phyloP scores from a whole-genome alignment of 768 basidiomycete genomes.

The Pulveroboletus sp. region DNA sequence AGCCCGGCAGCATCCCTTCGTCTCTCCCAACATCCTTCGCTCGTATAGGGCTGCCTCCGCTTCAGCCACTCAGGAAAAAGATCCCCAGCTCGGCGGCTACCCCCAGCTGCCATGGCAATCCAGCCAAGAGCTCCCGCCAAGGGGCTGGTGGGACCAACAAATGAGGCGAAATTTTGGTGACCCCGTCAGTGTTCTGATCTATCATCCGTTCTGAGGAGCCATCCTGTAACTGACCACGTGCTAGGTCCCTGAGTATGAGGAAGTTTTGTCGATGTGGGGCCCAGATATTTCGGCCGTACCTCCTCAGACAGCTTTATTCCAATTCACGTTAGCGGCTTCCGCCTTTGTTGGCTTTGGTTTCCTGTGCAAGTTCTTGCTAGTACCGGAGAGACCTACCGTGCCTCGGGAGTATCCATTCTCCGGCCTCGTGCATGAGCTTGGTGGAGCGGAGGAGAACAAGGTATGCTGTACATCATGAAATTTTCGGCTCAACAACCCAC shows the following conservation, averaged over 20 bases:
- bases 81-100: slow-evolving; percentile 71
- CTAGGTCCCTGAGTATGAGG: slow-evolving; percentile 77
- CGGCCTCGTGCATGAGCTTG: slow-evolving; percentile 73
- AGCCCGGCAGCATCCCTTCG: background rate
- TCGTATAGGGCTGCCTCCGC: slow-evolving; percentile 15
- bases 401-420: slow-evolving; percentile 74
- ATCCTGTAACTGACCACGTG: slow-evolving; percentile 14
- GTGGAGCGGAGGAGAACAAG: slow-evolving; percentile 75
- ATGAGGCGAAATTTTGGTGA: slow-evolving; percentile 81
- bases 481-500: slow-evolving; percentile 2
- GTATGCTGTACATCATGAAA: slow-evolving; percentile 34
- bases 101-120: slow-evolving; percentile 67
- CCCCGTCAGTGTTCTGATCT: slow-evolving; percentile 44
- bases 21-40: background rate
- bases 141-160: slow-evolving; percentile 72
- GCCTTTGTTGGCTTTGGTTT: slow-evolving; percentile 65
- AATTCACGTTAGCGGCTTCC: slow-evolving; percentile 56
- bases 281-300: slow-evolving; percentile 66
- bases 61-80: slow-evolving; percentile 33
- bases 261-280: slow-evolving; percentile 83
- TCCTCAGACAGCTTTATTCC: slow-evolving; percentile 56
- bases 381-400: slow-evolving; percentile 59
- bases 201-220: background rate
- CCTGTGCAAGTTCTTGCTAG: slow-evolving; percentile 48
- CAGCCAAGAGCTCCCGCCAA: slow-evolving; percentile 56